Conservation (phyloP, 768 basidiomycete genomes). For the Coprinopsis cinerea region DNA sequence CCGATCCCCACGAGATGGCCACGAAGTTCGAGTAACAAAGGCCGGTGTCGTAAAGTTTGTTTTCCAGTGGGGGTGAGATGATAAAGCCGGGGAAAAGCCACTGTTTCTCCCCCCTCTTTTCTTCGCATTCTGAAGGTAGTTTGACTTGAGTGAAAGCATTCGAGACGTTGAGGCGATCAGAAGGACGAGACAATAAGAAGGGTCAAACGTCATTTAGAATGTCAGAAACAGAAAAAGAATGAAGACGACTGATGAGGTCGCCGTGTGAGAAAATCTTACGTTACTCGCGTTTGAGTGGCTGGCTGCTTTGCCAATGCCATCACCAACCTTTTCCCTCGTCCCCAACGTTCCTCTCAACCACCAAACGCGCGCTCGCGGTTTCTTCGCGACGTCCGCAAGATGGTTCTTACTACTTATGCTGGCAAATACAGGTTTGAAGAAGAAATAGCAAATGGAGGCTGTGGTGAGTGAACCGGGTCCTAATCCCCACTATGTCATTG, state of each 20-base stretch:
- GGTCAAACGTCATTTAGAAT: not conserved
- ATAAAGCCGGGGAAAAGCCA: too few relatives aligned
- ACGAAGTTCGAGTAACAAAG: too few relatives aligned
- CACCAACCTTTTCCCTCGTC: not conserved
- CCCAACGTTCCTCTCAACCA: not conserved
- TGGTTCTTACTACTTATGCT: slow-evolving; percentile 46
- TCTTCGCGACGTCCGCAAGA: slow-evolving; percentile 6
- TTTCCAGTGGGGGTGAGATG: too few relatives aligned
- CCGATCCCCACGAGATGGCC: too few relatives aligned
- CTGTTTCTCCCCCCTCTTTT: too few relatives aligned
- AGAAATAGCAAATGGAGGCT: slow-evolving; percentile 77
- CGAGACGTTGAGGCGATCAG: not conserved
- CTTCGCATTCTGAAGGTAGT: too few relatives aligned
- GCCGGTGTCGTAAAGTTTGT: too few relatives aligned
- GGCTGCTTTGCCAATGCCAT: not conserved
- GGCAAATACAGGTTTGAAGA: slow-evolving; percentile 76
- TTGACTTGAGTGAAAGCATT: too few relatives aligned
- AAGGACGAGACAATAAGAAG: not conserved
- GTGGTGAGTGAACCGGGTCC: too few relatives aligned
- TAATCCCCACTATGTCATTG: not conserved
- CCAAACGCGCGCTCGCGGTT: not conserved
- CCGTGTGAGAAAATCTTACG: not conserved
- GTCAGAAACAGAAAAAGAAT: not conserved
- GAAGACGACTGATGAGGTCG: not conserved
- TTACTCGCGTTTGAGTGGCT: not conserved